Evolutionary conservation across 2,329 filamentous ascomycete species (phyloP), one percentile per base, ranked within the genome.

Genomic region (Elsinoe necatrix): DNA sequence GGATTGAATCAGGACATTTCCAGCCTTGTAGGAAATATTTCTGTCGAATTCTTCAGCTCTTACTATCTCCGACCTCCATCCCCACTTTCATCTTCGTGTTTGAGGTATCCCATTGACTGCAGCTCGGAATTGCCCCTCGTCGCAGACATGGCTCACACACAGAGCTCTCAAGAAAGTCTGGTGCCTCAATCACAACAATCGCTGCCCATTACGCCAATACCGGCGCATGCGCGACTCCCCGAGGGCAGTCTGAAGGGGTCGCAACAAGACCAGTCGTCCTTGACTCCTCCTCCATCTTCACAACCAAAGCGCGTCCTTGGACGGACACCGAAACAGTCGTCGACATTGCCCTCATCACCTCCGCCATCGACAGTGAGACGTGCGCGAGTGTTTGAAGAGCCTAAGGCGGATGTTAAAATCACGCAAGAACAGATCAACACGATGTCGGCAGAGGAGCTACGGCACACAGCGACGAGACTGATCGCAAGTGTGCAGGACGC

Each of bases 241-340:
- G 65, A 69, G 41, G 41, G 27, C 11, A 27, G 42, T 37, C 23
- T 47, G 65, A 56, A 51, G 63, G 64, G 48, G 64, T 67, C 45
- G 3, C 48, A 54, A 21, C 12, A 3, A 25, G 35, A 45, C 18
- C 65, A 31, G 25, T 37, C 23, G 74, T 77, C 77, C n/a, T 79
- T 83, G 71, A 85, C 82, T 11, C 81, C 82, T 11, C 83, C 83
- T 21, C 82, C 81, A 8, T 85, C 82, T 2, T 79, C 80, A 1
- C 82, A 85, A 64, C 65, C 29, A 21, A 52, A 52, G 48, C 29
- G 48, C 31, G 23, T 12, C 21, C 16, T 35, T 35, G 37, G 16
- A 21, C 21, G 35, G 8, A 55, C 45, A 3, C 45, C 45, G 1
- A 34, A 12, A 4, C 45, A 31, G 12, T 7, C 4, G 25, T 34